phyloP scores from a whole-genome alignment of 768 basidiomycete genomes.

The Rhodotorula kratochvilovae region DNA sequence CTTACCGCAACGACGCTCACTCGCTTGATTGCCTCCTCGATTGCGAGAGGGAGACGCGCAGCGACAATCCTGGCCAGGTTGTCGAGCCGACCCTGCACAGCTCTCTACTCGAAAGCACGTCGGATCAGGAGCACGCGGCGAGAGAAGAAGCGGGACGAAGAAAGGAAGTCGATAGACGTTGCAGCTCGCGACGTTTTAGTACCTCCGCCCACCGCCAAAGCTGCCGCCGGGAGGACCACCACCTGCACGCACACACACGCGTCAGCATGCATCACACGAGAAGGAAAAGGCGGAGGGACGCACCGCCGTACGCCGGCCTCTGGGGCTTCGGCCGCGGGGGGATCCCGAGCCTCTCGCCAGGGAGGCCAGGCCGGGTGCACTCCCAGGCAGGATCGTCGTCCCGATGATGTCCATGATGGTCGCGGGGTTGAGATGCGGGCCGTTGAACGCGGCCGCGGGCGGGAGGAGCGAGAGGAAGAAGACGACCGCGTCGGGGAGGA shows the following conservation, averaged over 20 bases:
- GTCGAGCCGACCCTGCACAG: no score
- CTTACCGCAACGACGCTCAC: no score
- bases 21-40: no score
- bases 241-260: neutral
- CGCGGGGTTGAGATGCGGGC: constrained; percentile 33
- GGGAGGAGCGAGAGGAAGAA: constrained; percentile 83
- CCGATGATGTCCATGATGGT: constrained; percentile 38
- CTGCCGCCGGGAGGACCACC: neutral
- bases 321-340: constrained; percentile 35
- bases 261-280: neutral
- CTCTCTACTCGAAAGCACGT: no score
- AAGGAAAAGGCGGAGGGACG: neutral
- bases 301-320: constrained; percentile 1
- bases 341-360: constrained; percentile 34
- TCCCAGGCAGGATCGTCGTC: constrained; percentile 35
- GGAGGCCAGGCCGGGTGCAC: constrained; percentile 36
- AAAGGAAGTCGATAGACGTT: neutral
- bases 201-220: neutral
- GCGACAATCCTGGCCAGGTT: no score
- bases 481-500: constrained; percentile 56
- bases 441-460: constrained; percentile 69
- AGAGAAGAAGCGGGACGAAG: no score
- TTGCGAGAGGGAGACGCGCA: no score
- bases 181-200: neutral
- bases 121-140: no score